Conservation (phyloP, 306 rosid genomes). For the Nissolia schottii region DNA sequence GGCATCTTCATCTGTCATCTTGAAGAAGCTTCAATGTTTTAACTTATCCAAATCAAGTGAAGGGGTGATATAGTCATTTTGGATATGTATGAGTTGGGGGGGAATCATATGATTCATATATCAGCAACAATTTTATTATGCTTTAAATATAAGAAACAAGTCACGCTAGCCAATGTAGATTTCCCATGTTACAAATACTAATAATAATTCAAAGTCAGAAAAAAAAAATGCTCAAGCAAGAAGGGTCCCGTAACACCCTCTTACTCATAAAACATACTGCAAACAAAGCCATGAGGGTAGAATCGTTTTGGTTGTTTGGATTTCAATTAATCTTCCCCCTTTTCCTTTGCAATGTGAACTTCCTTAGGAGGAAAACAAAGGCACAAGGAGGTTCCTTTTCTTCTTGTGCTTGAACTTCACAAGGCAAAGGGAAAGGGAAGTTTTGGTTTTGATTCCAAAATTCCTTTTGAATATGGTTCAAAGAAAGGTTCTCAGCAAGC, state of each 20-base stretch:
- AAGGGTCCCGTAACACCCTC: slow-evolving; percentile 27
- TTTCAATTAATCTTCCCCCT: slow-evolving; percentile 25
- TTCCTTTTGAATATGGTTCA: slow-evolving; percentile 52
- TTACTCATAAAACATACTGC: slow-evolving; percentile 23
- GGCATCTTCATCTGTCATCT: slow-evolving; percentile 7
- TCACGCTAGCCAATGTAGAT: slow-evolving; percentile 24
- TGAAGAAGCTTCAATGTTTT: slow-evolving; percentile 15
- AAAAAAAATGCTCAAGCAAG: slow-evolving; percentile 17
- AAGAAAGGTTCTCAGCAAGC: slow-evolving; percentile 46
- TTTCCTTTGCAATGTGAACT: slow-evolving; percentile 31
- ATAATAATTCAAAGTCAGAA: slow-evolving; percentile 27
- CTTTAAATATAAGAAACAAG: slow-evolving; percentile 18
- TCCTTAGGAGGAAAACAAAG: slow-evolving; percentile 5
- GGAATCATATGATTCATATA: too few relatives aligned
- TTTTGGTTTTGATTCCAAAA: slow-evolving; percentile 21
- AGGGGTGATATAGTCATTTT: slow-evolving; percentile 31
- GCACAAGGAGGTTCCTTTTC: slow-evolving; percentile 23
- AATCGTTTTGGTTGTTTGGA: slow-evolving; percentile 38
- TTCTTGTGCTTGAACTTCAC: slow-evolving; percentile 35
- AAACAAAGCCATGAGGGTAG: slow-evolving; percentile 24
- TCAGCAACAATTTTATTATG: slow-evolving; percentile 10
- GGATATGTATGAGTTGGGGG: slow-evolving; percentile 17
- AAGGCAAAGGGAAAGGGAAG: slow-evolving; percentile 23
- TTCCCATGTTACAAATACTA: slow-evolving; percentile 21
- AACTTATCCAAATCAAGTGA: slow-evolving; percentile 31